Base-by-base conservation (phyloP, 805 yeast genomes). In the Metschnikowia gelsemii region DNA sequence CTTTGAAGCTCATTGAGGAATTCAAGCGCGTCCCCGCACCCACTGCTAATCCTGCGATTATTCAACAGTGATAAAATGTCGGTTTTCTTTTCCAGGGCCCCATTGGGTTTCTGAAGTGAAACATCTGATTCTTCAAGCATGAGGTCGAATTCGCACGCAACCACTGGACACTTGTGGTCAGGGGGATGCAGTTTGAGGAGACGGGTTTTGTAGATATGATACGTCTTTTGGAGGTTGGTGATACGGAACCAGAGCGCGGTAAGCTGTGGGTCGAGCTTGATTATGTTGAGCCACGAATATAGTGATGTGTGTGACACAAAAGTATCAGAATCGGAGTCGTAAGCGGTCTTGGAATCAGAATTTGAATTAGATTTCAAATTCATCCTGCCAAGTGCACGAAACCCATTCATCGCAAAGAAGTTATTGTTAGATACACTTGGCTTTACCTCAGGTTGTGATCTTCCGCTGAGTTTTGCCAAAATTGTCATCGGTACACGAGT, bases 191-290 rank as follows among this genome's bases (percentile, higher is more conserved):
- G 28, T 26, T 49, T 45, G 26, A 55, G 40, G 24, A 51, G 36
- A 28, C 50, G 51, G 44, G 58, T 55, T 46, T 68, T 69, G 53
- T 65, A 70, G 31, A 58, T 46, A 42, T 63, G 67, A 52, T 70
- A 70, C 9, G 64, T 55, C 36, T 66, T 68, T 47, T 69, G 75
- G 43, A 70, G 52, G 37, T 59, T 63, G 23, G 68, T 64, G 45
- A 70, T 68, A 34, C 62, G 64, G 40, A 51, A 59, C 75, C 75
- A 70, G 32, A 70, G 56, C 3, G 61, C 52, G 13, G 72, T 64
- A 27, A 70, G 56, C 31, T 66, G 68, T 0, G 71, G 71, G 47
- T 70, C 75, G 13, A 68, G 38, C 37, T 59, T 60, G 40, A 70
- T 55, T 16, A 66, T 43, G 54, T 64, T 68, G 36, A 65, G 56